Evolutionary conservation across 192 early-diverging fungal species (phyloP).

Genomic region (Entomortierella parvispora): DNA sequence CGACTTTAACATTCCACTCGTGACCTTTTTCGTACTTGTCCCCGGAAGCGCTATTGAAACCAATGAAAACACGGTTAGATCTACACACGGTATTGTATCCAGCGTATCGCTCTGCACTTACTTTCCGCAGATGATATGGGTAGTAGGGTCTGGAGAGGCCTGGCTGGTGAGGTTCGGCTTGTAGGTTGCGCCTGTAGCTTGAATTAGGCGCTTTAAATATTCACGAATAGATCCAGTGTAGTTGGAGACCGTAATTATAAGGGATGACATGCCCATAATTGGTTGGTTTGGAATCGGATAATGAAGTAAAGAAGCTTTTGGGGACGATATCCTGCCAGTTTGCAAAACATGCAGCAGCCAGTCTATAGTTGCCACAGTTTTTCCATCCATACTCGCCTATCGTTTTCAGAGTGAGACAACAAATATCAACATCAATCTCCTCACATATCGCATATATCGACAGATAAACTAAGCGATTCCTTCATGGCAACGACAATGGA

Average conservation of each 20-base stretch:
- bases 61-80: neutral
- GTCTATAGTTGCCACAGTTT: constrained; percentile 59
- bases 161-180: constrained; percentile 66
- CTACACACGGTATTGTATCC: neutral
- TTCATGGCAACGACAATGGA: too few relatives aligned
- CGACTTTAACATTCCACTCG: constrained; percentile 72
- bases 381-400: constrained; percentile 52
- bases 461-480: too few relatives aligned
- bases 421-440: constrained; percentile 3
- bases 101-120: constrained; percentile 23
- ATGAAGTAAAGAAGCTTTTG: constrained; percentile 58
- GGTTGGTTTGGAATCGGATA: constrained; percentile 63
- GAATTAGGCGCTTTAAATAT: constrained; percentile 72
- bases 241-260: constrained; percentile 74
- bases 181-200: constrained; percentile 70
- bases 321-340: constrained; percentile 49
- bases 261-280: constrained; percentile 56
- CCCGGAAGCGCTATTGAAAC: constrained; percentile 58
- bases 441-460: too few relatives aligned
- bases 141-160: constrained; percentile 57
- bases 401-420: neutral
- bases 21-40: constrained; percentile 72
- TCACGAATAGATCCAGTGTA: constrained; percentile 73
- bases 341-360: constrained; percentile 62
- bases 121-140: constrained; percentile 80